Evolutionary conservation across 2,329 filamentous ascomycete genomes (phyloP), one percentile per base, ranked within the genome.

Genomic region (Diaporthe capsici): DNA sequence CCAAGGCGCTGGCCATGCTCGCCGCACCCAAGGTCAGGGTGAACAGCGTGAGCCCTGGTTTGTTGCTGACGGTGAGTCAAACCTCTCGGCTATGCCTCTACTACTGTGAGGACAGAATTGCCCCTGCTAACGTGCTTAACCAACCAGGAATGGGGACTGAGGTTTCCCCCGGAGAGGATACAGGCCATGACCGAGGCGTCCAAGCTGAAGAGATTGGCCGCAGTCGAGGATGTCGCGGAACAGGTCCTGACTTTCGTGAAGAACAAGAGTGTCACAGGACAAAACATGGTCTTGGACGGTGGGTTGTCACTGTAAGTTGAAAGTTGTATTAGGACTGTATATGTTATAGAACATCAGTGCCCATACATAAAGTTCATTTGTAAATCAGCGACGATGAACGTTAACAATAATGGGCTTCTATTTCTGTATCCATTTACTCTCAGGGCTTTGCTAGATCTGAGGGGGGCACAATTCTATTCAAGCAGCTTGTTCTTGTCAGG

Each of bases 81-180:
- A 53, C 6, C 51, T 10, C 42, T 71, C 53, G 13, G 2, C 53
- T 20, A 20, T 13, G 13, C 22, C 15, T 55, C n/a, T n/a, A n/a
- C n/a, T n/a, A n/a, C n/a, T n/a, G n/a, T 5, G 17, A 25, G 5
- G 2, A 15, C 2, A 13, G 47, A 15, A 39, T 2, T 8, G 34
- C 10, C 51, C 34, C 28, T 61, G 51, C 77, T 77, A 17, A 77
- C 42, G 42, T 60, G 77, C 20, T 37, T 20, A 3, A n/a, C 0
- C 28, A 37, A 31, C 25, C 39, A 85, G 79, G 92, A 94, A 81
- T 94, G 93, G 93, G 92, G 92, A 17, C 83, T 88, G 63, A 86
- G 79, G 83, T 77, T 94, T 91, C 82, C 84, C 88, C 0, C 83
- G 2, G 92, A 94, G 78, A 84, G 84, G 76, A 89, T 93, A 63